Base-by-base conservation (phyloP, 306 rosid species). In the Cicer bijugum region DNA sequence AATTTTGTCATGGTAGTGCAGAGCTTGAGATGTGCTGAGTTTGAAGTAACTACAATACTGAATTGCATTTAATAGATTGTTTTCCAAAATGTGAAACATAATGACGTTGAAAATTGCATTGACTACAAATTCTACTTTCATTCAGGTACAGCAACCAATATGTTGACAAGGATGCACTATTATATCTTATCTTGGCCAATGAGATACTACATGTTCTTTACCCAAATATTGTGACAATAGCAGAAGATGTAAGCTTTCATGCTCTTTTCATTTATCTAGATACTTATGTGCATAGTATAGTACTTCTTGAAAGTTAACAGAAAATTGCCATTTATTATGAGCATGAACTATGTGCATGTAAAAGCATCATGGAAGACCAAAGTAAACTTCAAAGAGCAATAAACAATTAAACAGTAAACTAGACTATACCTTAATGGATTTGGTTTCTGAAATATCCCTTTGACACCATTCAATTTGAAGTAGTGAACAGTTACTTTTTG, bases 81-180 rank as follows among this genome's bases (percentile, higher is more conserved):
- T 66, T 50, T 67, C 73, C 8, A 17, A 53, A 63, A 38, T 67
- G 7, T 15, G 15, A 38, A 72, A 14, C 67, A 16, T 23, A 6
- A 69, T 53, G 56, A 43, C 39, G 38, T 74, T 57, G 50, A 39
- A 74, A 69, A 45, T 33, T 74, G 19, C n/a, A 69, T 55, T 69
- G 67, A 42, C 65, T 71, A 51, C 65, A 40, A 62, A 28, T 80
- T 71, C 66, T 80, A 55, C 53, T 82, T 76, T 64, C 61, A 44
- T 79, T 78, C 89, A 93, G 97, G 87, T 91, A 88, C 80, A 89
- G 94, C 86, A 93, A 93, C 85, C 98, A 93, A 87, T 93, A 88
- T 79, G 92, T 93, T 37, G 98, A 93, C 84, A 86, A 80, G 90
- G 97, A 91, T 39, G 98, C 98, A 5, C 66, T 86, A 37, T 63